Percentiles rank a stretch among this genome's conserved stretches.
These are phyloP conservation scores for Hypoxylon sp. DNA, from an alignment of 2,329 filamentous ascomycete genomes.

Conservation along the genomic window DNA sequence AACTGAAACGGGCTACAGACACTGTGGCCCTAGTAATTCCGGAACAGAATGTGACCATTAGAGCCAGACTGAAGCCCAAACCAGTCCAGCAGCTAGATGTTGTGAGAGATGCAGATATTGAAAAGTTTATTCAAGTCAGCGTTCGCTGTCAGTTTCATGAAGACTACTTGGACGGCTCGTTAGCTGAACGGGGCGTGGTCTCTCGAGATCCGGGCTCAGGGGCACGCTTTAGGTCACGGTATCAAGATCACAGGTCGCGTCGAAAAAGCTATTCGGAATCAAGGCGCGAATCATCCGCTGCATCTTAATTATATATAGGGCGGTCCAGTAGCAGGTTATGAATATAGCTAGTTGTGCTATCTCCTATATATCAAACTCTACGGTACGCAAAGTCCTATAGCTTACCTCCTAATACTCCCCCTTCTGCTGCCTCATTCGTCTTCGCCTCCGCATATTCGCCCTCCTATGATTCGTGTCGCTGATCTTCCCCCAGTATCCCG, in stretches of 20 bases:
- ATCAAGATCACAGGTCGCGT: neutral
- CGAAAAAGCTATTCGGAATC: too few relatives aligned
- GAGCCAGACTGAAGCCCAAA: too few relatives aligned
- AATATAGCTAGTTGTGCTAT: neutral
- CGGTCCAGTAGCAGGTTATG: neutral
- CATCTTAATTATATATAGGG: neutral
- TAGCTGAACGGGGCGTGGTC: neutral
- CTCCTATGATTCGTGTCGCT: neutral
- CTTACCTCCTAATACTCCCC: constrained; percentile 9
- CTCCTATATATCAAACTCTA: neutral
- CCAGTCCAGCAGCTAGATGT: neutral
- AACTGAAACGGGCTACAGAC: too few relatives aligned
- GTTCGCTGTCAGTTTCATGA: too few relatives aligned
- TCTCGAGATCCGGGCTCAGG: neutral
- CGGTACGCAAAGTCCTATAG: neutral
- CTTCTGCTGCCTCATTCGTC: neutral
- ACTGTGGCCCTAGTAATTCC: too few relatives aligned
- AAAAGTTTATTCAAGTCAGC: neutral
- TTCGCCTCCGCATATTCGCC: neutral
- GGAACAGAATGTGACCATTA: too few relatives aligned
- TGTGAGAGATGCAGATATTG: neutral
- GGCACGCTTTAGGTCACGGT: neutral
- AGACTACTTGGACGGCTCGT: neutral
- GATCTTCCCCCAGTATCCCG: constrained; percentile 20
- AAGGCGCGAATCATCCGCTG: neutral